Evolutionary conservation across 768 basidiomycete genomes (phyloP).

Genomic region (Boletus rubroflammeus): DNA sequence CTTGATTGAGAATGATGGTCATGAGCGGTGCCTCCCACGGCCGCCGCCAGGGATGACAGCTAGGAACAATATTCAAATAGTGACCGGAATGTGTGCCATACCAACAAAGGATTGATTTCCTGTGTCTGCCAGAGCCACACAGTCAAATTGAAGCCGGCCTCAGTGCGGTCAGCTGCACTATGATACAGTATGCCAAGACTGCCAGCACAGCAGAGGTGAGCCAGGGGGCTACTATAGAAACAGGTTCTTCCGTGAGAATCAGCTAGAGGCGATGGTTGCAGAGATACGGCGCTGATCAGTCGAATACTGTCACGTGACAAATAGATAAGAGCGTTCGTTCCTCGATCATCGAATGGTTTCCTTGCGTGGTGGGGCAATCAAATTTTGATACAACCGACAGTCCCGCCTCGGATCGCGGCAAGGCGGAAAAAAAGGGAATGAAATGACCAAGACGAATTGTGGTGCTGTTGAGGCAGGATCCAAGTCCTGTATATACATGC

Average conservation of each 20-base stretch:
- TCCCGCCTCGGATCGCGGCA: background rate
- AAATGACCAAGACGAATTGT: background rate
- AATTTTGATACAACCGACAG: background rate
- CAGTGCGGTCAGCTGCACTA: constrained; percentile 1
- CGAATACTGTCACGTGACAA: background rate
- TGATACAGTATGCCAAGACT: background rate
- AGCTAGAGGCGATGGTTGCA: background rate
- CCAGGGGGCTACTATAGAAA: background rate
- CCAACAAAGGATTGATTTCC: constrained; percentile 7
- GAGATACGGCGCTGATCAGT: background rate
- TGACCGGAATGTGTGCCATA: background rate
- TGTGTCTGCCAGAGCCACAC: background rate
- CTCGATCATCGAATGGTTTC: background rate
- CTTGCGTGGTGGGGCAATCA: background rate
- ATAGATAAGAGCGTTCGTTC: background rate
- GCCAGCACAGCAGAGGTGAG: background rate
- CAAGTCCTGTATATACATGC: background rate
- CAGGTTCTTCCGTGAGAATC: background rate
- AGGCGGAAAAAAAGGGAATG: background rate
- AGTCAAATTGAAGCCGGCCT: background rate
- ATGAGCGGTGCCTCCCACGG: background rate
- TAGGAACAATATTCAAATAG: constrained; percentile 1
- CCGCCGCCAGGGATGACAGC: background rate
- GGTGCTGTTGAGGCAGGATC: background rate
- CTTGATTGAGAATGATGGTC: background rate